Base-by-base conservation (phyloP, 2,329 filamentous ascomycete genomes). In the Epichloe uncinata region DNA sequence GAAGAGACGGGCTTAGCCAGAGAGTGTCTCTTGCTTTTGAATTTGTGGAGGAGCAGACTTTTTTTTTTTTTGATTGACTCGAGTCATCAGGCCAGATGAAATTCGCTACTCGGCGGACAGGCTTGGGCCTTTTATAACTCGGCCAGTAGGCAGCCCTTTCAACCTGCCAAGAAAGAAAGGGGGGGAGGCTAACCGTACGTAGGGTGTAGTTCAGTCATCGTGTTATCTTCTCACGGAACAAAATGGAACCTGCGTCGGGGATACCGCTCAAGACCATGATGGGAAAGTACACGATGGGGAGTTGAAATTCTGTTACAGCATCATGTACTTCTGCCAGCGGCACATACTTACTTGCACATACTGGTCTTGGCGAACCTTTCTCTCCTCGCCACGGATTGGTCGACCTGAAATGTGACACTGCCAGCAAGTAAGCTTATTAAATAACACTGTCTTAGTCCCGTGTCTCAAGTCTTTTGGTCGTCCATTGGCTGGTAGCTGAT, bases 371-470 rank as follows among this genome's bases (percentile, higher is more conserved):
- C 20, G 26, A 22, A 9, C 35, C 35, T 42, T 35, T 35, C 15
- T 42, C 40, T 34, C 22, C 15, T 16, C 15, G 16, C 9, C 3
- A 26, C 7, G 45, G n/a, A 34, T 22, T 22, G 22, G 47, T 6
- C 11, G 11, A 38, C 9, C 16, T 18, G 16, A 15, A 18, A 42
- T 45, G 50, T 43, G 33, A 44, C 50, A 30, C 8, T 13, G 36
- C 50, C 42, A 49, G n/a, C 33, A 52, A 49, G 42, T 42, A 49
- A 52, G 47, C 50, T 48, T 52, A 49, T 47, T 22, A 46, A 47
- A 47, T 18, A 41, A 35, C 30, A n/a, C n/a, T 30, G 26, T 26
- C 41, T 33, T 41, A n/a, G 37, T 18, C n/a, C 18, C 5, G 9
- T 13, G 20, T 35, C 35, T 16, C n/a, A 16, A 30, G n/a, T 45